Conservation (phyloP, 208 protist species). For the Vickermania spadyakhi region DNA sequence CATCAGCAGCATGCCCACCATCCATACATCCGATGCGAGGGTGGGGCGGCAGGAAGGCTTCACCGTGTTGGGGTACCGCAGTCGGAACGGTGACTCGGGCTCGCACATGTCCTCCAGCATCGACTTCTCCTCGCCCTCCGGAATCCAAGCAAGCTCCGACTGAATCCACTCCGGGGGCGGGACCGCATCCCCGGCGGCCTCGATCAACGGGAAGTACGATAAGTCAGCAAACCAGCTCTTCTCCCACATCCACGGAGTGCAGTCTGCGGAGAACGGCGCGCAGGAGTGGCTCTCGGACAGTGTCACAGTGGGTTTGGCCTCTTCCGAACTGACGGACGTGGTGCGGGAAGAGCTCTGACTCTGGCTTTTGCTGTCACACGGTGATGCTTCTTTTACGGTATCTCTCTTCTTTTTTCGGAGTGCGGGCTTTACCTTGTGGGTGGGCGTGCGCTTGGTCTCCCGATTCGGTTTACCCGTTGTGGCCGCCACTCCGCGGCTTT, state of each 20-base stretch:
- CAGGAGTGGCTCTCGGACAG: not conserved
- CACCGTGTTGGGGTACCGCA: slow-evolving; percentile 24
- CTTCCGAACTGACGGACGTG: not conserved
- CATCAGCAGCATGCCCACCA: slow-evolving; percentile 60
- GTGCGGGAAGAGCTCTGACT: too few species aligned
- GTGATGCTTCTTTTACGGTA: too few species aligned
- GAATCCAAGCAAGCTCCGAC: slow-evolving; percentile 1
- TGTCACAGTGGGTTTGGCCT: too few species aligned
- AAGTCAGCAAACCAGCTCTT: not conserved
- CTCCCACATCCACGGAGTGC: not conserved
- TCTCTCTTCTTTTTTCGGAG: too few species aligned
- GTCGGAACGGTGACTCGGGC: slow-evolving; percentile 8
- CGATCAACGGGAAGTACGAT: slow-evolving; percentile 17
- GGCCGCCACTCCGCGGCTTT: too few species aligned
- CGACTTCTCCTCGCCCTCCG: not conserved
- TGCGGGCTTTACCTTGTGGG: not conserved
- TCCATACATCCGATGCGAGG: slow-evolving; percentile 53
- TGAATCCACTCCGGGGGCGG: slow-evolving; percentile 42
- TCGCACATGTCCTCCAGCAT: slow-evolving; percentile 1
- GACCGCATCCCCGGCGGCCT: slow-evolving; percentile 13
- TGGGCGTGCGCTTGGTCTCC: not conserved
- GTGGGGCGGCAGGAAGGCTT: slow-evolving; percentile 10
- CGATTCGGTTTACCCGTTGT: too few species aligned
- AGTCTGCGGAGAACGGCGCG: not conserved
- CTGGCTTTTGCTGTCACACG: too few species aligned